Conservation (phyloP, 345 rosid genomes). For the Noccaea caerulescens region DNA sequence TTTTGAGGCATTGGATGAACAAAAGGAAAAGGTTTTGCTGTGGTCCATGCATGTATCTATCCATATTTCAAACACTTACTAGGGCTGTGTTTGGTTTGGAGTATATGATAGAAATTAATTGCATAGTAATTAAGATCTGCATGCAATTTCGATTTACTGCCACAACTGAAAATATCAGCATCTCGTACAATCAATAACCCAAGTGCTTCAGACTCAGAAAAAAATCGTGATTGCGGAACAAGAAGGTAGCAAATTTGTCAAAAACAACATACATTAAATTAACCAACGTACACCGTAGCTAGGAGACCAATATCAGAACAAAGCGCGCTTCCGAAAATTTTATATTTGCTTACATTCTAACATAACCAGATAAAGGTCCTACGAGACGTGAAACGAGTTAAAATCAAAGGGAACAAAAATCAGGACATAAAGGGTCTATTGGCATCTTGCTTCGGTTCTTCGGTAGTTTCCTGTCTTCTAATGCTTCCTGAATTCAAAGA, state of each 20-base stretch:
- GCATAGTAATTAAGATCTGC: not conserved
- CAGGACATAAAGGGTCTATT: slow-evolving; percentile 12
- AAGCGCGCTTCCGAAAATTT: slow-evolving; percentile 2
- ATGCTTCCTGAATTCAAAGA: slow-evolving; percentile 21
- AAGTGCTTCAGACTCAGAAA: slow-evolving; percentile 9
- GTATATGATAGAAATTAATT: not conserved
- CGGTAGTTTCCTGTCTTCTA: not conserved
- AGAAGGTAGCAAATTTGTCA: slow-evolving; percentile 4
- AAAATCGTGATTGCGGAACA: not conserved
- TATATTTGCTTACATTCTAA: slow-evolving; percentile 24
- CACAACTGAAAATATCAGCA: not conserved
- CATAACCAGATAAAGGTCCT: slow-evolving; percentile 21
- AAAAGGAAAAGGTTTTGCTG: slow-evolving; percentile 37
- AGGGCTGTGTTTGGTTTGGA: slow-evolving; percentile 6
- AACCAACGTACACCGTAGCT: slow-evolving; percentile 24
- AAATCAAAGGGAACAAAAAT: not conserved
- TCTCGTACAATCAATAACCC: slow-evolving; percentile 14
- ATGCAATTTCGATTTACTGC: slow-evolving; percentile 11
- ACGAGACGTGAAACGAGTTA: slow-evolving; percentile 20
- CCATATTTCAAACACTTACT: slow-evolving; percentile 20
- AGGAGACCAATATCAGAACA: slow-evolving; percentile 4
- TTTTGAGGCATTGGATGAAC: slow-evolving; percentile 33
- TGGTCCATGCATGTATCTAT: slow-evolving; percentile 39
- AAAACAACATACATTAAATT: not conserved
- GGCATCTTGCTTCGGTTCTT: slow-evolving; percentile 11